Conservation (phyloP, 78 protist species). For the Neovahlkampfia damariscottae region DNA sequence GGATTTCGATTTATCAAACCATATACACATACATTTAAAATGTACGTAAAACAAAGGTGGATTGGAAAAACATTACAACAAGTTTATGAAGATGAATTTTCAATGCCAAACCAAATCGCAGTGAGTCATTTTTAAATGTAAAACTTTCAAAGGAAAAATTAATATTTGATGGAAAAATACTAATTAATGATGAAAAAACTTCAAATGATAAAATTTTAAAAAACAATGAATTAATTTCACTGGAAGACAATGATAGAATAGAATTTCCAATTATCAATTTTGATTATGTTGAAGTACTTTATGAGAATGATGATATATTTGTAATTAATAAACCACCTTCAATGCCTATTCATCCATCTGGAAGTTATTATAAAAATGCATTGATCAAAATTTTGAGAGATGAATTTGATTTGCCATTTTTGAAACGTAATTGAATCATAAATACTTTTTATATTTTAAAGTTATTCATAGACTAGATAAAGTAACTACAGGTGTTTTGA, state of each 20-base stretch:
- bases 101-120: neutral
- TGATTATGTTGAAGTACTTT: neutral
- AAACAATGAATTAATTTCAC: constrained; percentile 28
- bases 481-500: constrained; percentile 59
- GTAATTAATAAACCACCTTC: constrained; percentile 70
- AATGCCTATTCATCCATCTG: constrained; percentile 64
- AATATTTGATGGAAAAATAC: constrained; percentile 33
- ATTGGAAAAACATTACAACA: constrained; percentile 41
- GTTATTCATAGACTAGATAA: constrained; percentile 64
- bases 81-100: constrained; percentile 41
- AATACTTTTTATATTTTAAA: too few relatives aligned
- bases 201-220: neutral
- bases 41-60: constrained; percentile 62
- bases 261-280: constrained; percentile 55
- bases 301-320: constrained; percentile 42
- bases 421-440: too few relatives aligned
- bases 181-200: constrained; percentile 12
- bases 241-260: constrained; percentile 62
- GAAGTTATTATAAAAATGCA: constrained; percentile 64
- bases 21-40: constrained; percentile 33
- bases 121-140: neutral
- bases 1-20: constrained; percentile 48
- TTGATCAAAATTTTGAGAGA: constrained; percentile 32
- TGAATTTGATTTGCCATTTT: neutral
- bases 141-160: constrained; percentile 9